Evolutionary conservation across 106 monocot species (phyloP).

Genomic region (Agapanthus africanus): DNA sequence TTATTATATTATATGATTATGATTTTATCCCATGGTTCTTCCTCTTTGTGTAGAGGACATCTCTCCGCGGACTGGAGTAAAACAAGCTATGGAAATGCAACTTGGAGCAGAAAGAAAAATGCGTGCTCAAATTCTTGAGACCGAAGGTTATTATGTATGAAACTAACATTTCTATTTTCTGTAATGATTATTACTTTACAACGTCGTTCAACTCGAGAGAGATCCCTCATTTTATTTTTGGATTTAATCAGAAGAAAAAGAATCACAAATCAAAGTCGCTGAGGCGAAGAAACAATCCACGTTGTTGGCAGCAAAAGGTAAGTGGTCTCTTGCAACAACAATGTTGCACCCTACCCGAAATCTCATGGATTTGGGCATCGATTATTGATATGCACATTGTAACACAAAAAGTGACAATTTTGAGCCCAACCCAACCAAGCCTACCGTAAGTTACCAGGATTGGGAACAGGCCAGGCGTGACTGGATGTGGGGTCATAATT

Average conservation of each 20-base stretch:
- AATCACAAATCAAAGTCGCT: slow-evolving; percentile 79
- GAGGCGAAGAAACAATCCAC: slow-evolving; percentile 67
- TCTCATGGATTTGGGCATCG: too few relatives aligned
- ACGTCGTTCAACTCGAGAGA: too few relatives aligned
- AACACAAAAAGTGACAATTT: too few relatives aligned
- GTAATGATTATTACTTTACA: background rate
- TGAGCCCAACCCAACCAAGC: too few relatives aligned
- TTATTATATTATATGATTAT: background rate
- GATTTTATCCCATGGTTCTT: background rate
- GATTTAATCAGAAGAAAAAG: slow-evolving; percentile 67
- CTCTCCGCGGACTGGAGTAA: slow-evolving; percentile 81
- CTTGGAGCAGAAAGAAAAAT: slow-evolving; percentile 96
- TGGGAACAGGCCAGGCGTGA: too few relatives aligned
- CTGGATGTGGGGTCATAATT: too few relatives aligned
- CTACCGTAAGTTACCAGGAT: too few relatives aligned
- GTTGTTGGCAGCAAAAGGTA: slow-evolving; percentile 62
- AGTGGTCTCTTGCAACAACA: too few relatives aligned
- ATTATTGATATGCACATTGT: too few relatives aligned
- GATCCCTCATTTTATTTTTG: too few relatives aligned
- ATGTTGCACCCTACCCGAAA: too few relatives aligned
- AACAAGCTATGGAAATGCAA: slow-evolving; percentile 99
- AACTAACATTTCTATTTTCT: background rate
- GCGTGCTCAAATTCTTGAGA: slow-evolving; percentile 93
- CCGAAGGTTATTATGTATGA: slow-evolving; percentile 58
- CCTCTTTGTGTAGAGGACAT: slow-evolving; percentile 62